Base-by-base conservation (phyloP, 345 rosid species). In the Turritis glabra region DNA sequence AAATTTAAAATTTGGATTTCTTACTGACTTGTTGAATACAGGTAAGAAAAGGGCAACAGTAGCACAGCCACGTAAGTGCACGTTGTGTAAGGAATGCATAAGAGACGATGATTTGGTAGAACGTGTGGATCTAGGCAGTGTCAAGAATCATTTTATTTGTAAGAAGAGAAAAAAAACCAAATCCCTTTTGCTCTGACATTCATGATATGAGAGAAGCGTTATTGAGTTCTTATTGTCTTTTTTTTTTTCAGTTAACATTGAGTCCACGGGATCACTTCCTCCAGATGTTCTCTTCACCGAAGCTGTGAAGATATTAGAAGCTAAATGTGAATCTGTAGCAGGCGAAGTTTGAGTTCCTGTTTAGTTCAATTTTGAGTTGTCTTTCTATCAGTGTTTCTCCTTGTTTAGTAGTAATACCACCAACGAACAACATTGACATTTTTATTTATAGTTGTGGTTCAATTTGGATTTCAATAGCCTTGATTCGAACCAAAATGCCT, bases 81-180 rank as follows among this genome's bases (percentile, higher is more conserved):
- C 98, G 0, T 80, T 95, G 70, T 89, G 96, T 73, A 84, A 90
- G 74, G 91, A 89, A 76, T 90, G 98, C 80, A 29, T 91, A 67
- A 87, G 90, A 81, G 88, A 76, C 50, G 87, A 61, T 5, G 67
- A 41, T 61, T 61, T 61, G 60, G 22, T 84, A 73, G 81, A 84
- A 21, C 83, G 77, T 5, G 86, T 92, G 79, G 81, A 88, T 27
- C 60, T 95, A 18, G 85, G 76, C 2, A 88, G 97, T 33, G 86
- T 86, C 69, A 89, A 81, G 80, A 81, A 90, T 77, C 98, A 87
- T 86, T 95, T 95, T 72, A 95, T 95, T 74, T 95, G 99, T 95
- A 84, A 89, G 93, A 69, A 47, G 14, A 19, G 8, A 5, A 19
- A 37, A 5, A 25, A 19, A 5, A 55, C n/a, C n/a, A 30, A 2